Evolutionary conservation across 2,329 filamentous ascomycete species (phyloP).

Genomic region (Ceratocystis diversiconidia): DNA sequence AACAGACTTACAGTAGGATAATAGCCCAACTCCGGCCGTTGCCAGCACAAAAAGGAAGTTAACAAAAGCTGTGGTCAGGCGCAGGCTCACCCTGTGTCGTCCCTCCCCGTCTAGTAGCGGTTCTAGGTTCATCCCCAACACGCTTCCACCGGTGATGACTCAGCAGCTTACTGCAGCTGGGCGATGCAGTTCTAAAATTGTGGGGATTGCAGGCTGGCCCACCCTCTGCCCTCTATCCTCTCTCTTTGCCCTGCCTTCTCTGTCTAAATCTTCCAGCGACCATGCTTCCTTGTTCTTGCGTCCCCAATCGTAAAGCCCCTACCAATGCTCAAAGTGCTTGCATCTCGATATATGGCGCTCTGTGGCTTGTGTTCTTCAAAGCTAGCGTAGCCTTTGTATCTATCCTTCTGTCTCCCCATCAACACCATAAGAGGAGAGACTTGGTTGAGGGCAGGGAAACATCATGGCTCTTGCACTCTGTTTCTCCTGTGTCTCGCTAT

Average conservation of each 20-base stretch:
- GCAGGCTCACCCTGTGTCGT: background rate
- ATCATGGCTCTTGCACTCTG: background rate
- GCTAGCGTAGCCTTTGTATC: background rate
- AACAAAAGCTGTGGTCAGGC: background rate
- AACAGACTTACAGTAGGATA: background rate
- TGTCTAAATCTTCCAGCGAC: background rate
- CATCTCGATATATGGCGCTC: background rate
- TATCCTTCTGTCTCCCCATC: background rate
- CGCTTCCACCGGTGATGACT: background rate
- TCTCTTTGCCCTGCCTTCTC: background rate
- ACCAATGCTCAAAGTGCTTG: background rate
- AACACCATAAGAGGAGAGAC: background rate
- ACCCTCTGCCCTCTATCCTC: background rate
- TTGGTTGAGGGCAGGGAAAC: background rate
- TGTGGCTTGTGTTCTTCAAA: background rate
- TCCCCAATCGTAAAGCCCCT: no score
- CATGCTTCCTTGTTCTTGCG: no score
- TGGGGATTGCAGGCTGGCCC: background rate
- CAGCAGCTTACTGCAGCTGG: background rate
- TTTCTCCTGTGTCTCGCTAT: background rate
- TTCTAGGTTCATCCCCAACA: background rate
- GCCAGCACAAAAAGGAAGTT: background rate
- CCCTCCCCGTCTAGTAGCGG: background rate
- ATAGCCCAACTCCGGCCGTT: background rate
- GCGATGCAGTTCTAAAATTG: background rate